Base-by-base conservation (phyloP, 2,329 filamentous ascomycete species). In the Aspergillus novofumigatus region DNA sequence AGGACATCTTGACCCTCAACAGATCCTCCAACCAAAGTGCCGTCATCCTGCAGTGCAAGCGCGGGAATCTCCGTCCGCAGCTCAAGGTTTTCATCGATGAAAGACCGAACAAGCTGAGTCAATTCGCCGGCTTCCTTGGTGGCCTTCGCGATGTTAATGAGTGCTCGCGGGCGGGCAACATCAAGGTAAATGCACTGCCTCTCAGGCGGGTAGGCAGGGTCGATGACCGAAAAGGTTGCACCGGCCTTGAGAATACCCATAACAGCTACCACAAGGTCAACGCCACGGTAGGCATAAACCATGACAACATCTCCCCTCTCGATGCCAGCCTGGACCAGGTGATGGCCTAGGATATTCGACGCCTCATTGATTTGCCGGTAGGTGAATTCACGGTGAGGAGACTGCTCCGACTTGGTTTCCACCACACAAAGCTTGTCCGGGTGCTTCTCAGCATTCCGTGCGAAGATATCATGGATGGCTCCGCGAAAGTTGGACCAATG, bases 301-400 rank as follows among this genome's bases (percentile, higher is more conserved):
- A 96, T 96, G 67, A 96, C 91, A 2, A 96, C 92, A 69, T 97
- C 92, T 8, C 91, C 92, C 64, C 86, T 80, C 58, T 86, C 81
- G 61, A 91, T 81, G 57, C 92, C 92, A 66, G 86, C 81, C 52
- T 87, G 80, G 54, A 89, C 83, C 21, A 97, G 81, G 69, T 96
- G 84, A 75, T 96, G 86, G 23, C 91, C 90, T 6, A 97, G 74
- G 20, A 85, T 81, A 71, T 95, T 95, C 29, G 90, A 89, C 0
- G 88, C 87, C 77, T 96, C 89, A 69, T 92, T 83, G 69, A 97
- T 96, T 68, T 96, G 90, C 62, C 80, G 80, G 73, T 97, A 97
- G 25, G 86, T 93, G 74, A 94, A 97, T 51, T 75, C 77, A 61
- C 90, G 81, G 70, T 86, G 79, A 7, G 86, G 81, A 2, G 80